Evolutionary conservation across 441 rosid genomes (phyloP), one percentile per base, ranked within the genome.

Genomic region (Viola pubescens): DNA sequence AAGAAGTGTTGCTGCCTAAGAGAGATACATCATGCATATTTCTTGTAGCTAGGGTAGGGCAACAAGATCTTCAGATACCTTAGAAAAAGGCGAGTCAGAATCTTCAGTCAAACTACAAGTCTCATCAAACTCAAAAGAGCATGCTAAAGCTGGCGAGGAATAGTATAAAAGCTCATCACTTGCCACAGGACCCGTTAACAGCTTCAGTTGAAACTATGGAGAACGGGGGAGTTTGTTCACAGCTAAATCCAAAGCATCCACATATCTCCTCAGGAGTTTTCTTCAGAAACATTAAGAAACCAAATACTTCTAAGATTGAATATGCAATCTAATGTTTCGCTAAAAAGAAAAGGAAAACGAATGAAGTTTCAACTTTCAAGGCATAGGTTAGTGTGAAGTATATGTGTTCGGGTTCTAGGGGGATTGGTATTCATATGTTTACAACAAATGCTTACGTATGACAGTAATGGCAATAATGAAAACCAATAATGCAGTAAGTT

Each of bases 241-340:
- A 37, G 91, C 89, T 34, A 81, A 61, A 65, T 90, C 95, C 42
- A 87, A 76, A 66, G 75, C 78, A 71, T 90, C 95, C 41, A 87
- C 95, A 66, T 85, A 85, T 75, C 78, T 81, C 76, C 90, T 74
- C 65, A 87, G 56, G 61, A 77, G n/a, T 74, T 89, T 87, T 82
- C 97, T 87, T 60, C n/a, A n/a, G 53, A 19, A 13, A 54, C 26
- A 54, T 75, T 61, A 71, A 79, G 77, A 72, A 62, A 71, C 12
- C 74, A 43, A 70, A 61, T 57, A 38, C 12, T 19, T 13, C 60
- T 11, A 59, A 3, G 4, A 57, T 42, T 19, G 46, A 43, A 26
- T 40, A 60, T 59, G 13, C 57, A 52, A 14, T 45, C 34, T 51
- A n/a, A 45, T 11, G 57, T 37, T 9, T 19, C 26, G 26, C 26